These are phyloP conservation scores for Phellopilus nigrolimitatus DNA, from an alignment of 1,284 basidiomycete species.

Conservation along the genomic window DNA sequence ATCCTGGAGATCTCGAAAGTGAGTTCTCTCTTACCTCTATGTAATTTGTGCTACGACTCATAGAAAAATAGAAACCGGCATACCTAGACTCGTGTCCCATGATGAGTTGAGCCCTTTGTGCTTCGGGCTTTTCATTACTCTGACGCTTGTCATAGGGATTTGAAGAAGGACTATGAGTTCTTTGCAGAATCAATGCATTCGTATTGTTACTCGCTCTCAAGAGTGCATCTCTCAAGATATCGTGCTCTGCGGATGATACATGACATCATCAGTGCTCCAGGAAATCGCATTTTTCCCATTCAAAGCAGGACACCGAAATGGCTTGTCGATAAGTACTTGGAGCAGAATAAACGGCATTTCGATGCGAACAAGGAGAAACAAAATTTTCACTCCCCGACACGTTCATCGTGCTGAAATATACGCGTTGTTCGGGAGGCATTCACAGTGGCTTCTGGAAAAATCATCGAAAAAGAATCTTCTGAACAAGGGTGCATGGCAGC, in stretches of 20 bases:
- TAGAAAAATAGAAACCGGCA: not conserved
- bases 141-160: not conserved
- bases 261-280: not conserved
- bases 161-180: conserved; percentile 4
- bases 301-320: conserved; percentile 12
- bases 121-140: not conserved
- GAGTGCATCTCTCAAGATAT: conserved; percentile 13
- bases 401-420: conserved; percentile 17
- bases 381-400: not conserved
- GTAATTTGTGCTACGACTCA: not conserved
- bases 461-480: conserved; percentile 4
- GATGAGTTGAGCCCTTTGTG: not conserved
- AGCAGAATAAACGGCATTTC: not conserved
- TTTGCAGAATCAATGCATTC: conserved; percentile 2
- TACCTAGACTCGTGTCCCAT: not conserved
- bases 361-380: not conserved
- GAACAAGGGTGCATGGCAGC: not conserved
- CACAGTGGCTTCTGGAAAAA: conserved; percentile 2
- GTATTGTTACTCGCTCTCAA: conserved; percentile 9
- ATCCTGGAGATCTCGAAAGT: conserved; percentile 6
- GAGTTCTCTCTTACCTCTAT: not conserved
- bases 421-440: conserved; percentile 5
- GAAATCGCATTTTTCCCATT: not conserved
- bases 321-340: conserved; percentile 10
- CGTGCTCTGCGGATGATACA: conserved; percentile 1